A percentile compares a stretch with the other conserved stretches of the same genome.
Conservation (phyloP, 1,139 yeast genomes). For the Zygosaccharomyces sapae region DNA sequence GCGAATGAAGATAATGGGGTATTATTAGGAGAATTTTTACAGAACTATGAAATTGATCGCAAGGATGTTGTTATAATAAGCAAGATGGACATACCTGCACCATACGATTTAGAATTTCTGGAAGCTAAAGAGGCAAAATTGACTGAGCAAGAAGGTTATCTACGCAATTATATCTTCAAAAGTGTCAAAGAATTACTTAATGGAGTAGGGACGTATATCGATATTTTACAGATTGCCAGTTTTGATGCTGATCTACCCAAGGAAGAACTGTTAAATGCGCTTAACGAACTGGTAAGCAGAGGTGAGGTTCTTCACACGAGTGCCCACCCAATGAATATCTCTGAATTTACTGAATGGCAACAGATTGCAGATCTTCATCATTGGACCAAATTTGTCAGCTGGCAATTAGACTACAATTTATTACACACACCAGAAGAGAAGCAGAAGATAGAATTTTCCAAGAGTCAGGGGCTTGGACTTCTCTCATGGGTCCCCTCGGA, state of each 20-base stretch:
- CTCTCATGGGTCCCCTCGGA: conserved; percentile 5
- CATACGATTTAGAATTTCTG: background rate
- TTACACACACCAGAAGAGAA: background rate
- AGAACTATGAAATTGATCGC: conserved; percentile 27
- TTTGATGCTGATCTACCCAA: conserved; percentile 2
- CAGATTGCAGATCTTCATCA: background rate
- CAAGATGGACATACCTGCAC: background rate
- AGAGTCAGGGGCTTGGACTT: background rate
- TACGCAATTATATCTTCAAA: conserved; percentile 2
- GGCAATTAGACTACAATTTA: background rate
- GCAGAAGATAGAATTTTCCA: background rate
- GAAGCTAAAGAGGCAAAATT: conserved; percentile 1
- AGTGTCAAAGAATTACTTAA: conserved; percentile 1
- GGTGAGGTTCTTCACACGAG: conserved; percentile 4
- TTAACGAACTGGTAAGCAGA: background rate
- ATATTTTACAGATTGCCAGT: conserved; percentile 2
- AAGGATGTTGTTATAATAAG: background rate
- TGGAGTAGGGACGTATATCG: conserved; percentile 4
- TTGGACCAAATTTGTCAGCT: conserved; percentile 1
- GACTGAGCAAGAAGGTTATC: conserved; percentile 1
- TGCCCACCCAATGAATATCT: background rate
- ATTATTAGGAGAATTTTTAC: conserved; percentile 39
- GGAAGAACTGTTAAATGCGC: conserved; percentile 1
- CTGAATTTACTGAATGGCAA: background rate
- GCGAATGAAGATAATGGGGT: conserved; percentile 42